phyloP scores from a whole-genome alignment of 305 asterid species.

The Fraxinus sp. region DNA sequence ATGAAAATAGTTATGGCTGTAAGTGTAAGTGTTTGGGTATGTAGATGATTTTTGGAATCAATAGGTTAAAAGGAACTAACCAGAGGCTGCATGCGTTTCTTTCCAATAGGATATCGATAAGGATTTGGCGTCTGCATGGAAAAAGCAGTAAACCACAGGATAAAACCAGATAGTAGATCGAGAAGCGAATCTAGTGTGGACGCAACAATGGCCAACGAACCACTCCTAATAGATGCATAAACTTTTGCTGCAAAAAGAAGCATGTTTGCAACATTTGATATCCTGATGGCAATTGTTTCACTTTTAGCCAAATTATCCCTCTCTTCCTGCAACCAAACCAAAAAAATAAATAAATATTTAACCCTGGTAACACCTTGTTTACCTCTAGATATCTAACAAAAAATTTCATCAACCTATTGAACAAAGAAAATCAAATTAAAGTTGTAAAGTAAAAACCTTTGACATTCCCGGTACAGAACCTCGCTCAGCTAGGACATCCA shows the following conservation, averaged over 20 bases:
- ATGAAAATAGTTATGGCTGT: not conserved
- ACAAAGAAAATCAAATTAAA: not conserved
- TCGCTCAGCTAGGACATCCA: constrained; percentile 54
- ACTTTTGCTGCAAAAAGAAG: constrained; percentile 53
- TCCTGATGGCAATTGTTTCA: constrained; percentile 48
- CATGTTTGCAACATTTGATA: constrained; percentile 56
- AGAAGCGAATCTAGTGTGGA: constrained; percentile 57
- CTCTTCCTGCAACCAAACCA: constrained; percentile 43
- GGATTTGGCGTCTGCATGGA: constrained; percentile 55
- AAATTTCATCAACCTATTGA: not conserved
- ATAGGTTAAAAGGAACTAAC: constrained; percentile 31
- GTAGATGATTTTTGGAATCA: not conserved
- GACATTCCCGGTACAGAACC: constrained; percentile 50
- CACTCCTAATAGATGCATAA: constrained; percentile 49
- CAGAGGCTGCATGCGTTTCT: constrained; percentile 62
- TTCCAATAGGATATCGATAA: constrained; percentile 54
- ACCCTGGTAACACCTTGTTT: not conserved
- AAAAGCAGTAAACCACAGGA: constrained; percentile 55
- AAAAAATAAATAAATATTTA: not conserved
- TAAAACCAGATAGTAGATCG: constrained; percentile 52
- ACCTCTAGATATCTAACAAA: not conserved
- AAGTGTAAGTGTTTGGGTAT: not conserved
- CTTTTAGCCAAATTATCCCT: constrained; percentile 47
- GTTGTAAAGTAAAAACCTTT: constrained; percentile 25
- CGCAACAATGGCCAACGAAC: constrained; percentile 55